Conservation (phyloP, 2,329 filamentous ascomycete genomes). For the Fusarium chuoi region DNA sequence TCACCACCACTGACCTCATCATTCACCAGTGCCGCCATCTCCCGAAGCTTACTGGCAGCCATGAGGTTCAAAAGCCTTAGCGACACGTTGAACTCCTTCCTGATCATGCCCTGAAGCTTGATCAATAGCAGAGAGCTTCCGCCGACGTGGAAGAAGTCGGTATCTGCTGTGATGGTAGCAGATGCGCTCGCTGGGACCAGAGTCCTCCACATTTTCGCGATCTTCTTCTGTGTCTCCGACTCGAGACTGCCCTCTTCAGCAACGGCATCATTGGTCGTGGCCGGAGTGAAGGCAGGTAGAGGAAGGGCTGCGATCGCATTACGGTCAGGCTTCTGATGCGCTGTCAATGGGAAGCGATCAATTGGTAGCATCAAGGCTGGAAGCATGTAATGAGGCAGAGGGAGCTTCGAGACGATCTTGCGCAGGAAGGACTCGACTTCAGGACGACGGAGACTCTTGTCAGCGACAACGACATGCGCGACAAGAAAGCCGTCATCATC, state of each 20-base stretch:
- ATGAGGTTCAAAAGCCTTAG: conserved; percentile 53
- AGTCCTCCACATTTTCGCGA: not conserved
- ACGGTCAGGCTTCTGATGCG: not conserved
- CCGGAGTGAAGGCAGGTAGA: accelerated
- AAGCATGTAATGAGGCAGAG: not conserved
- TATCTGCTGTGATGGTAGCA: not conserved
- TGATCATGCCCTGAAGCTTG: conserved; percentile 7
- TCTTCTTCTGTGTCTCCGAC: not conserved
- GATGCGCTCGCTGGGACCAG: not conserved
- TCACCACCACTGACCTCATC: not conserved
- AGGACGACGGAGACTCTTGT: not conserved
- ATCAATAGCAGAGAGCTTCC: conserved; percentile 1
- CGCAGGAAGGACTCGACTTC: not conserved
- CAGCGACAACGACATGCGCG: not conserved
- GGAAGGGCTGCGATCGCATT: not conserved
- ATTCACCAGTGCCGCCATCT: conserved; percentile 49
- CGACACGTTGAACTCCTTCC: conserved; percentile 42
- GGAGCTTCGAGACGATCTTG: not conserved
- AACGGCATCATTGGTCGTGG: accelerated
- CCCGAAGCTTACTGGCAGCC: conserved; percentile 49
- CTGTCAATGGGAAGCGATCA: not conserved
- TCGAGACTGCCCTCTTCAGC: not conserved
- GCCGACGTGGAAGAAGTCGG: conserved; percentile 7
- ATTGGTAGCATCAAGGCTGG: not conserved
- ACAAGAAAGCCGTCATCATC: not conserved